These are phyloP conservation scores for Periconia sp. DNA, from an alignment of 2,329 filamentous ascomycete species.

Conservation along the genomic window DNA sequence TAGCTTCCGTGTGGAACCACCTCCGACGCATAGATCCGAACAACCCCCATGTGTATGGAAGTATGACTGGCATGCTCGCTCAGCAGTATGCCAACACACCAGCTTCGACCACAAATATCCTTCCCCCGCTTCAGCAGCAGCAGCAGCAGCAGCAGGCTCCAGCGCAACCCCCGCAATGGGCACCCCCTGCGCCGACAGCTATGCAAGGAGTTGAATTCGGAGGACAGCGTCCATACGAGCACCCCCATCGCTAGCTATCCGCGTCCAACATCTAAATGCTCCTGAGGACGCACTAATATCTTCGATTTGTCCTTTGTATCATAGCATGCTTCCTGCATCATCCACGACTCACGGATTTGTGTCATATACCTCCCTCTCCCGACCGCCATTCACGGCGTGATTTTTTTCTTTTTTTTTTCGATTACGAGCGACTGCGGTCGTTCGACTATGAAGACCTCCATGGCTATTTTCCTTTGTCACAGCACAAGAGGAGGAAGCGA, in stretches of 20 bases:
- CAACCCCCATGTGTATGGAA: slow-evolving; percentile 55
- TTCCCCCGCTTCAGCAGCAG: slow-evolving; percentile 48
- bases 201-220: slow-evolving; percentile 60
- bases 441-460: neutral
- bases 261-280: neutral
- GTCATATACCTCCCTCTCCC: slow-evolving; percentile 14
- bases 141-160: slow-evolving; percentile 31
- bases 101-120: slow-evolving; percentile 34
- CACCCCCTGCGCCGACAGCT: slow-evolving; percentile 39
- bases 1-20: slow-evolving; percentile 53
- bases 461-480: slow-evolving; percentile 8
- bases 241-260: slow-evolving; percentile 34
- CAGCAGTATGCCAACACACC: slow-evolving; percentile 44
- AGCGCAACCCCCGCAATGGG: too few species aligned
- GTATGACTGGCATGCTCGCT: slow-evolving; percentile 51
- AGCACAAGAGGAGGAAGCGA: slow-evolving; percentile 3
- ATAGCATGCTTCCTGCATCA: slow-evolving; percentile 20
- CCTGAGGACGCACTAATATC: neutral
- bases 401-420: slow-evolving; percentile 11
- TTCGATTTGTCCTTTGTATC: slow-evolving; percentile 18
- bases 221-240: slow-evolving; percentile 43
- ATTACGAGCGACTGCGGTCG: neutral
- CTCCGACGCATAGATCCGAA: slow-evolving; percentile 54
- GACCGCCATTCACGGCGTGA: slow-evolving; percentile 9
- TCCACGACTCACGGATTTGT: slow-evolving; percentile 14